phyloP scores from a whole-genome alignment of 345 rosid species.

The Syzygium aromaticum region DNA sequence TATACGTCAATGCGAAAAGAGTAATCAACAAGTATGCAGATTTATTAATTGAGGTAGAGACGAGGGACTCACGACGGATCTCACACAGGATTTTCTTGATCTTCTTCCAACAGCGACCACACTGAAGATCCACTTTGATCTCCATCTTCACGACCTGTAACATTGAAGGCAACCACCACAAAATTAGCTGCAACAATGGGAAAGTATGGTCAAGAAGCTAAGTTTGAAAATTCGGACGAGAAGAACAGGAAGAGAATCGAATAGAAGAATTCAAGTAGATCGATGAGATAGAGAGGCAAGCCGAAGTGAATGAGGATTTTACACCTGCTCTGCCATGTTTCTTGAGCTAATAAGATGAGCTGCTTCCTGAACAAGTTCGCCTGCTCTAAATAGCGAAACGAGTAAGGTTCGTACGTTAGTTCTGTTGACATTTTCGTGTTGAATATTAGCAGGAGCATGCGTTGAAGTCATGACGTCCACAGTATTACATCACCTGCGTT shows the following conservation, averaged over 20 bases:
- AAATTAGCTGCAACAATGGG: not conserved
- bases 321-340: not conserved
- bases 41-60: not conserved
- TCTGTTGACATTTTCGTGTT: not conserved
- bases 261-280: not conserved
- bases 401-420: not conserved
- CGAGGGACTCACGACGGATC: conserved; percentile 45
- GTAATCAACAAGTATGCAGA: not conserved
- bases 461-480: too few relatives aligned
- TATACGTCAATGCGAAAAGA: not conserved
- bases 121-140: not conserved
- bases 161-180: not conserved
- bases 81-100: conserved; percentile 60
- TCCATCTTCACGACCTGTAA: not conserved
- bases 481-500: not conserved
- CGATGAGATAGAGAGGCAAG: not conserved
- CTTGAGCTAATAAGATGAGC: not conserved
- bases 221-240: not conserved
- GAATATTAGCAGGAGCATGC: too few relatives aligned
- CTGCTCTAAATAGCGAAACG: not conserved
- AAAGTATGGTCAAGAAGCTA: not conserved
- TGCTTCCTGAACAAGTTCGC: not conserved
- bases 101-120: conserved; percentile 19
- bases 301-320: not conserved
- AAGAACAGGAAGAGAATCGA: conserved; percentile 2